Base-by-base conservation (phyloP, 768 basidiomycete species). In the Boletus rex-veris region DNA sequence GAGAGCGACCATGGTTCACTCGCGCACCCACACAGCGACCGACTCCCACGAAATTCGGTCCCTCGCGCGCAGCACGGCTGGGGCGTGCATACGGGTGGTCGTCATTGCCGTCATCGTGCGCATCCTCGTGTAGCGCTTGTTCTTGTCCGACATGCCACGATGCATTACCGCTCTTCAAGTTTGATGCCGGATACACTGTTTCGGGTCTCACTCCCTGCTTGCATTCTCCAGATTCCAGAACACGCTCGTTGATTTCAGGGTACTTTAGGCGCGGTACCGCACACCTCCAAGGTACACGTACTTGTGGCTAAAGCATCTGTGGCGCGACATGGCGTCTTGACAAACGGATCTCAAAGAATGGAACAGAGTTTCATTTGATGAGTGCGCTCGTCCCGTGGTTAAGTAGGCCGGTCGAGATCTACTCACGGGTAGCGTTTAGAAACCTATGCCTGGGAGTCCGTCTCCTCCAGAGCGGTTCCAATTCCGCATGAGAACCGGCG, bases 381-480 rank as follows among this genome's bases (percentile, higher is more conserved):
- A 37, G 40, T 4, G 31, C 36, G 33, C 36, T 28, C 21, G 33
- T 47, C 49, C 40, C 52, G 53, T 55, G 52, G 49, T 31, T 41
- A 45, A 42, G 49, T 38, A 28, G 12, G 38, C 48, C 45, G 39
- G 36, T 46, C 37, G 19, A 54, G 26, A 52, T 54, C 41, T 56
- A 60, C 64, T 65, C 64, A 68, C 60, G 40, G 37, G 33, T 5
- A 30, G 24, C 43, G 47, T 58, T 55, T 33, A 30, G 52, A 43
- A 58, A 44, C 48, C 41, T 45, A 35, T 47, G 60, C 60, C 54
- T 66, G 66, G 55, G 65, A 66, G 65, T 48, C 51, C 39, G 51
- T 14, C 14, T 50, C 35, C 24, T 58, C 57, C 7, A n/a, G 21
- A 42, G 38, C 12, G 45, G 48, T 52, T 42, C 55, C 42, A 54